phyloP scores from a whole-genome alignment of 495 filamentous ascomycete genomes.

The Annulohypoxylon nitens region DNA sequence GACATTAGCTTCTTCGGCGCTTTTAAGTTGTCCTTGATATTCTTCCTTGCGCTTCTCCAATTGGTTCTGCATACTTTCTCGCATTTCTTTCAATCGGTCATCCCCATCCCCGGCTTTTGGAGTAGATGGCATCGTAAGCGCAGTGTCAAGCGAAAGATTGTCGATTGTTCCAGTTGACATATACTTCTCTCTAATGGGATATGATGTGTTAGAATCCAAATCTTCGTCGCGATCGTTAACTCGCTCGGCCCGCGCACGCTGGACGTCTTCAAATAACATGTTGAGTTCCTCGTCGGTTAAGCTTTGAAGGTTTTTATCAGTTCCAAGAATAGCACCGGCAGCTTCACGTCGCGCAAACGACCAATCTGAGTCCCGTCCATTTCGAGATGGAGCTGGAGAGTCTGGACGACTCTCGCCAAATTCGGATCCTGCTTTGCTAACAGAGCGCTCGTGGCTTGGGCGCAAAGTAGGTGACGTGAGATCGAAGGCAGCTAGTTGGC shows the following conservation, averaged over 20 bases:
- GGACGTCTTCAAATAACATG: slow-evolving; percentile 94
- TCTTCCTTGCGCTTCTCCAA: slow-evolving; percentile 89
- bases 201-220: slow-evolving; percentile 88
- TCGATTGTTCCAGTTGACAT: slow-evolving; percentile 95
- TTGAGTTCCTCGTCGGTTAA: slow-evolving; percentile 96
- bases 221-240: slow-evolving; percentile 86
- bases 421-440: slow-evolving; percentile 78
- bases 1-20: slow-evolving; percentile 79
- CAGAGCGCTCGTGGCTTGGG: slow-evolving; percentile 78
- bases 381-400: slow-evolving; percentile 79
- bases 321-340: slow-evolving; percentile 87
- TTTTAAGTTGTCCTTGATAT: slow-evolving; percentile 83
- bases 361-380: slow-evolving; percentile 92
- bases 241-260: slow-evolving; percentile 84
- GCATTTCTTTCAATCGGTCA: slow-evolving; percentile 77
- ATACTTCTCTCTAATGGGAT: slow-evolving; percentile 93
- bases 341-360: slow-evolving; percentile 94
- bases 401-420: slow-evolving; percentile 79
- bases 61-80: slow-evolving; percentile 89
- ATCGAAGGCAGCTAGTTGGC: slow-evolving; percentile 72
- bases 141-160: slow-evolving; percentile 96
- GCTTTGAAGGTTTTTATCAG: slow-evolving; percentile 88
- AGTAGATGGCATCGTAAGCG: slow-evolving; percentile 92
- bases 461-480: slow-evolving; percentile 68
- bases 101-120: slow-evolving; percentile 82